Evolutionary conservation across 192 early-diverging fungal genomes (phyloP), one percentile per base, ranked within the genome.

Genomic region (Coemansia brasiliensis): DNA sequence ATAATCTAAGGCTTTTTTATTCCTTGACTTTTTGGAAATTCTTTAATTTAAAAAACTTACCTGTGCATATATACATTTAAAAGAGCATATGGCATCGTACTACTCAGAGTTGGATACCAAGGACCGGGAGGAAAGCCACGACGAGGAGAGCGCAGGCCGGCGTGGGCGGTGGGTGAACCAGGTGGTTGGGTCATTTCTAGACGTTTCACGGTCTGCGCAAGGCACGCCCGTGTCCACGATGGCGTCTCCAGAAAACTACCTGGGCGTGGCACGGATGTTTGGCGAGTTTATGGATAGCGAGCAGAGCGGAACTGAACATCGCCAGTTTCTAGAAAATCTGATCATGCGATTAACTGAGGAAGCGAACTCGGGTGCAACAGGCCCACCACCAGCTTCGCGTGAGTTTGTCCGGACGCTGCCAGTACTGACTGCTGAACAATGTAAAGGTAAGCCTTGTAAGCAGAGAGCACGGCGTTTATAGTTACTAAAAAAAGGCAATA

Each of bases 381-480:
- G 76, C 11, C 76, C 76, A 1, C 76, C 76, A 21, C 76, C 76
- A 10, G 76, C 76, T 12, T 79, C 76, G 39, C 61, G 55, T 24
- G 69, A 72, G 41, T 79, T 79, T 46, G 58, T 79, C 37, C 67
- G 65, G 27, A 41, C 58, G 0, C 43, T 79, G 48, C 69, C 76
- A 0, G 44, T 38, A 4, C 29, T 71, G 9, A 3, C 41, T 10
- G 25, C 20, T 4, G 46, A 39, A 10, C 61, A 74, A 25, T 63
- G 57, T 32, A 39, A 65, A 57, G 62, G 60, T 60, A 68, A 49
- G 17, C 13, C 17, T 43, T 3, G 5, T 43, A 43, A 20, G 16
- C 16, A 20, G 3, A 20, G 3, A 16, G 41, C 16, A 43, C 41
- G 7, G 13, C 1, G 41, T 1, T 39, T 35, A 7, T 10, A 1